These are phyloP conservation scores for Thelonectria discophora DNA, from an alignment of 2,329 filamentous ascomycete species.

Conservation along the genomic window DNA sequence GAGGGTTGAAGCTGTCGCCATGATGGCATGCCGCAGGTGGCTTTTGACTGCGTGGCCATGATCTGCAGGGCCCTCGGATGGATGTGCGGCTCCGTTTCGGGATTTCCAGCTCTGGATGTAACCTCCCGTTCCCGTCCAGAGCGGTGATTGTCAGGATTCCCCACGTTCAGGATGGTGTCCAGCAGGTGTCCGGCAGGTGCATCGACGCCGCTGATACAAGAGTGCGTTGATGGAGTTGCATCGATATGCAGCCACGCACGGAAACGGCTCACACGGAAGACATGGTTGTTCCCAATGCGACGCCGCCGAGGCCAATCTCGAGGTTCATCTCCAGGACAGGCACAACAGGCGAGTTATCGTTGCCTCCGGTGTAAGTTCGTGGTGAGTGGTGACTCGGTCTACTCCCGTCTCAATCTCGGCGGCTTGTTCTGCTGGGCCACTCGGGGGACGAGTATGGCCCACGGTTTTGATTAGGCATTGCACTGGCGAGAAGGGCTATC, in stretches of 20 bases:
- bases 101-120: slow-evolving; percentile 19
- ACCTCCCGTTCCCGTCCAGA: slow-evolving; percentile 17
- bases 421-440: slow-evolving; percentile 28
- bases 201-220: slow-evolving; percentile 18
- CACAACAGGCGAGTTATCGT: not conserved
- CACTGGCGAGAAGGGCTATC: slow-evolving; percentile 8
- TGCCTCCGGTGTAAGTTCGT: slow-evolving; percentile 3
- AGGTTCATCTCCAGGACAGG: too few species aligned
- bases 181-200: slow-evolving; percentile 4
- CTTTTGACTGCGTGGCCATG: slow-evolving; percentile 10
- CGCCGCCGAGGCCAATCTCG: not conserved
- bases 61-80: slow-evolving; percentile 21
- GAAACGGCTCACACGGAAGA: not conserved
- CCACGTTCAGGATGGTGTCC: slow-evolving; percentile 14
- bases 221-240: slow-evolving; percentile 16
- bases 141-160: slow-evolving; percentile 17
- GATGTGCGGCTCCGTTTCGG: slow-evolving; percentile 25
- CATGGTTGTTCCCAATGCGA: not conserved
- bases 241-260: not conserved
- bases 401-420: slow-evolving; percentile 4
- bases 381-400: slow-evolving; percentile 14
- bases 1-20: not conserved
- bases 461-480: slow-evolving; percentile 20
- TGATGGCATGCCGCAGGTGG: not conserved
- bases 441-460: slow-evolving; percentile 35